Evolutionary conservation across 2,329 filamentous ascomycete genomes (phyloP), one percentile per base, ranked within the genome.

Genomic region (Venturia asperata): DNA sequence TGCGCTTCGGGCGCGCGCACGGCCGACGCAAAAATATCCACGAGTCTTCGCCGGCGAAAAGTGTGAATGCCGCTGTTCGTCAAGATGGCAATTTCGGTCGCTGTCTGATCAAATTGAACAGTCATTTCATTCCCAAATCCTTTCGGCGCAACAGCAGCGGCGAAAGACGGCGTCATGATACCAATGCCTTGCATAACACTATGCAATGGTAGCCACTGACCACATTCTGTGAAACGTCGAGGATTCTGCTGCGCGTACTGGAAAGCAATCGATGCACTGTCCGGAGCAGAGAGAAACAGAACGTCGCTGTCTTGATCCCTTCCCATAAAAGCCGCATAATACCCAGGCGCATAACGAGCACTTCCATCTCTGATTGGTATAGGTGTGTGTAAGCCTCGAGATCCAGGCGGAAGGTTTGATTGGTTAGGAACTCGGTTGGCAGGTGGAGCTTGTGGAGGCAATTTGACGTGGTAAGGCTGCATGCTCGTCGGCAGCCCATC

Each of bases 401-500:
- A 45, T 21, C 27, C 43, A 39, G 42, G 60, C 17, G 47, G 60
- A 42, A 27, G 65, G 65, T 19, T 60, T 15, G 47, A 2, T 21
- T n/a, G 39, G 43, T 47, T 42, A 21, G 39, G 58, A 52, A 17
- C n/a, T 58, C 39, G 65, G n/a, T 27, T 19, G 43, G 61, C 39
- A 43, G 30, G 42, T 21, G 58, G 41, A 24, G 72, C 70, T 47
- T 79, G 75, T 0, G 94, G 94, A 1, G 95, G 94, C 66, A 96
- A 96, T 73, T 94, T 95, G 76, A 99, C 91, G 72, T 96, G 94
- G 70, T 95, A 89, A n/a, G 97, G 87, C 75, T 97, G 92, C 91
- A 99, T 97, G 76, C 91, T 97, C 70, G 90, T 92, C 0, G 94
- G 92, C 0, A 90, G 87, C 24, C 84, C 81, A 27, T 83, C 83